Evolutionary conservation across 805 yeast species (phyloP), one percentile per base, ranked within the genome.

Genomic region (Yarrowia sp.): DNA sequence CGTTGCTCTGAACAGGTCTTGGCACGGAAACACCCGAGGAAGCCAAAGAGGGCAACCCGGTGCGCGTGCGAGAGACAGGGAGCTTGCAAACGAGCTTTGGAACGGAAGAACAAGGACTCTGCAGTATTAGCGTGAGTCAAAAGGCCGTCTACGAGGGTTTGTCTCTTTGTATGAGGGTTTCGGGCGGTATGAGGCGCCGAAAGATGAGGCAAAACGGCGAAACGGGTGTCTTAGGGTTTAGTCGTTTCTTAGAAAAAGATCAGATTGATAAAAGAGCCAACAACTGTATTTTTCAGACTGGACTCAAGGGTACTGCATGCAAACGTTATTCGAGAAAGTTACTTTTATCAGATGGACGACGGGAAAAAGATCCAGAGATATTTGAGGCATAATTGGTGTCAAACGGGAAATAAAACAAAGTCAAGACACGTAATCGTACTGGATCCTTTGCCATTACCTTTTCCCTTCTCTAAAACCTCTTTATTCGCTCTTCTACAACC

Each of bases 211-310:
- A 26, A 26, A 26, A 46, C 2, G 26, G 26, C 8, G n/a, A 15
- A 12, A 22, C 35, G 52, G 52, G 35, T 1, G 14, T 10, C 35
- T 48, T 48, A 48, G 35, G 36, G 52, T 48, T 46, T 48, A 1
- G 22, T 4, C 32, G 32, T 26, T 26, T 26, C 32, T 26, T 26
- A 3, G 32, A 22, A 5, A 50, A 35, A 52, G 58, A 52, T 52
- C 12, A 36, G 42, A 36, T 38, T 52, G 58, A 52, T 52, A 52
- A 52, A 36, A 12, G 26, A 26, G 32, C 32, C 12, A 3, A n/a
- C 11, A n/a, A 36, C 58, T 36, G 58, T 52, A 52, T n/a, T n/a
- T 52, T 15, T 52, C n/a, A 38, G 58, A 32, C 58, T 38, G 43
- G 58, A 7, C 58, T 12, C 32, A 19, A 8, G 32, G 11, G 22